These are phyloP conservation scores for Sicyos baderoa DNA, from an alignment of 306 rosid genomes.

Conservation along the genomic window DNA sequence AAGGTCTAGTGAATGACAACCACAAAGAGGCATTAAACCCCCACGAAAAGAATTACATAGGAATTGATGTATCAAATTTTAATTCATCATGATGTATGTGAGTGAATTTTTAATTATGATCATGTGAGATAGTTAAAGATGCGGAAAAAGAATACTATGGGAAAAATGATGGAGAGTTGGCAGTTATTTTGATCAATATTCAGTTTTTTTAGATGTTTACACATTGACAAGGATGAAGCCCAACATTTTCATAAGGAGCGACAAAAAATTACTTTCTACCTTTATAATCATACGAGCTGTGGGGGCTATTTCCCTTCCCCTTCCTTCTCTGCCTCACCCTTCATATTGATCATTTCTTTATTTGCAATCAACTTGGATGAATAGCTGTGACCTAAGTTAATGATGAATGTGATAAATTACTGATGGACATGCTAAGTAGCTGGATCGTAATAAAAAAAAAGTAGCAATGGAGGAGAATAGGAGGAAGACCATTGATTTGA, in stretches of 20 bases:
- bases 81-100: background rate
- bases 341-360: background rate
- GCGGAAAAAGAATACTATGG: background rate
- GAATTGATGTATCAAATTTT: background rate
- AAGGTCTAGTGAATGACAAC: no score
- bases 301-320: background rate
- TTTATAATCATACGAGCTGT: background rate
- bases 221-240: background rate
- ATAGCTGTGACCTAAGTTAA: background rate
- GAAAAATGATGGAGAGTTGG: background rate
- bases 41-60: no score
- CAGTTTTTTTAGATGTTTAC: slow-evolving; percentile 3
- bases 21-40: no score
- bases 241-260: background rate
- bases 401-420: background rate
- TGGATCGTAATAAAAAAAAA: background rate
- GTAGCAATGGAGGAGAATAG: background rate
- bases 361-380: slow-evolving; percentile 5
- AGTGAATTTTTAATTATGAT: background rate
- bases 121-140: background rate
- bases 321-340: background rate
- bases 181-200: background rate
- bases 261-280: background rate
- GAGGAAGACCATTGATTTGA: slow-evolving; percentile 1
- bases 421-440: background rate